These are phyloP conservation scores for Novymonas esmeraldas DNA, from an alignment of 208 protist species.

Conservation along the genomic window DNA sequence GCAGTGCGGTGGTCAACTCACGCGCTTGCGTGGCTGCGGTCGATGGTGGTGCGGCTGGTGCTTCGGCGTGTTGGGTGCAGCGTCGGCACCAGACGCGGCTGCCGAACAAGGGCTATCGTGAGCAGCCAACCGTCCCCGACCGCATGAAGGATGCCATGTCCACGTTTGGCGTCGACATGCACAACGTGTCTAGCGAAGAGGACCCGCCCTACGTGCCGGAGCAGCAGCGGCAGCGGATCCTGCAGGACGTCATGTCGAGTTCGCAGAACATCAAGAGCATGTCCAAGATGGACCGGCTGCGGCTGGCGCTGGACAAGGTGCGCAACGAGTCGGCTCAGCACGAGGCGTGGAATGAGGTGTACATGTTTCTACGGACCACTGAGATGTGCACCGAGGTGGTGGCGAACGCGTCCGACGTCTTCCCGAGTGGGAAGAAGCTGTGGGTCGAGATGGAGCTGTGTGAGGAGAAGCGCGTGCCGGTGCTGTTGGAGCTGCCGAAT, in stretches of 20 bases:
- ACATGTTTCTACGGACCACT: slow-evolving; percentile 88
- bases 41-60: background rate
- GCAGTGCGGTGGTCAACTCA: background rate
- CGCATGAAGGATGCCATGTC: slow-evolving; percentile 80
- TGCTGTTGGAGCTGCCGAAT: slow-evolving; percentile 75
- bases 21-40: background rate
- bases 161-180: slow-evolving; percentile 55
- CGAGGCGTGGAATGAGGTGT: slow-evolving; percentile 81
- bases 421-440: slow-evolving; percentile 80
- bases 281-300: slow-evolving; percentile 79
- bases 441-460: slow-evolving; percentile 88
- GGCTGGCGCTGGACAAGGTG: slow-evolving; percentile 65
- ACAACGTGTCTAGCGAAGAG: slow-evolving; percentile 48
- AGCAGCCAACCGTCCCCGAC: slow-evolving; percentile 73
- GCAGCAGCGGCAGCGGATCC: slow-evolving; percentile 67
- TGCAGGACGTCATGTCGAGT: slow-evolving; percentile 65
- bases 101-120: slow-evolving; percentile 84
- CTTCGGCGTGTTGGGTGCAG: background rate
- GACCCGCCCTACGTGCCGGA: slow-evolving; percentile 80
- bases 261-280: slow-evolving; percentile 65
- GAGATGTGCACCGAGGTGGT: slow-evolving; percentile 85
- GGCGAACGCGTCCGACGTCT: slow-evolving; percentile 55
- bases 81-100: slow-evolving; percentile 35
- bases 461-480: slow-evolving; percentile 76
- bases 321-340: slow-evolving; percentile 52